Evolutionary conservation across 148 eudicot species (phyloP).

Genomic region (Persicaria tinctoria): DNA sequence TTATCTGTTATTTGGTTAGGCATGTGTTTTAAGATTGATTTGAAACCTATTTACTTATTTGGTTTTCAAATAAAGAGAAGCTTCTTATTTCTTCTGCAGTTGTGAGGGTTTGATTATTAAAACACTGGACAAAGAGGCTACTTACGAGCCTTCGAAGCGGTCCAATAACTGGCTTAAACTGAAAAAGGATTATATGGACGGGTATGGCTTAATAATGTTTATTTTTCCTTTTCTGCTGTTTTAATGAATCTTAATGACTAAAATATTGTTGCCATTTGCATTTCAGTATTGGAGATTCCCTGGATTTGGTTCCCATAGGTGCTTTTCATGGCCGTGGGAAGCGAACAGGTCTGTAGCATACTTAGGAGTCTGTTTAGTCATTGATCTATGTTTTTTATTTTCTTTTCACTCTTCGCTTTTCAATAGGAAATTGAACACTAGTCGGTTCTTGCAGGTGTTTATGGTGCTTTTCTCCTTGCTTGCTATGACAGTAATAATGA

Average conservation of each 20-base stretch:
- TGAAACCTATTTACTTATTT: not conserved
- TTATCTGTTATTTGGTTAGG: not conserved
- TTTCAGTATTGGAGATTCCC: conserved; percentile 85
- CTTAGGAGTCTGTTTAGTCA: not conserved
- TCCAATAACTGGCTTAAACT: conserved; percentile 93
- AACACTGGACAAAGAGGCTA: conserved; percentile 82
- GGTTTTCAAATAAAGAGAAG: not conserved
- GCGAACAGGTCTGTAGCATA: conserved; percentile 57
- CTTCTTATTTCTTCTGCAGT: conserved; percentile 30
- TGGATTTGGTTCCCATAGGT: conserved; percentile 89
- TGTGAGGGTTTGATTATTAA: conserved; percentile 94
- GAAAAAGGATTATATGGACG: conserved; percentile 95
- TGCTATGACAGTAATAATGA: conserved; percentile 83
- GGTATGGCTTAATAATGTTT: conserved; percentile 23
- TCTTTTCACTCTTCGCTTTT: not conserved
- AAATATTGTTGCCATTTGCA: not conserved
- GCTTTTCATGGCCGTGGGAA: conserved; percentile 95
- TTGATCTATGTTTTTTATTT: not conserved
- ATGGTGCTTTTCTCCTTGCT: conserved; percentile 95
- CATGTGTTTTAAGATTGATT: not conserved
- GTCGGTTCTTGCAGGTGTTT: conserved; percentile 43
- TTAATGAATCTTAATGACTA: not conserved
- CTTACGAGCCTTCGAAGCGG: conserved; percentile 95
- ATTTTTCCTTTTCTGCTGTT: not conserved
- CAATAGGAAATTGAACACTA: not conserved